Percentiles rank a stretch among this genome's conserved stretches.
These are phyloP conservation scores for Pontederia paniculata DNA, from an alignment of 176 grass and related monocot genomes.

Conservation along the genomic window DNA sequence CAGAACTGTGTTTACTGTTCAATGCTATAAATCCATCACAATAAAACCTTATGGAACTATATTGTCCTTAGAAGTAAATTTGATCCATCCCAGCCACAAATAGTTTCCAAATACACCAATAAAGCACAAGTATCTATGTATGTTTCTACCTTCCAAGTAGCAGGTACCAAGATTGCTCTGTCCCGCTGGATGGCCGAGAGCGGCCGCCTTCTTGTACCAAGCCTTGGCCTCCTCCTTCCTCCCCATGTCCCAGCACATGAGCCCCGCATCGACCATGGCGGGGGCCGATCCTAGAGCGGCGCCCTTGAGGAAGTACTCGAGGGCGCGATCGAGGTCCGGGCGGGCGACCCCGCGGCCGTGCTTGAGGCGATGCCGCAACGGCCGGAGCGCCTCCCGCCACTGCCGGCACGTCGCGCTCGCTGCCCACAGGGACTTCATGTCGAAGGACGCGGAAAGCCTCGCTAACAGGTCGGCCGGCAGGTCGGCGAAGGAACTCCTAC, in stretches of 20 bases:
- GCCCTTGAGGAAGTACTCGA: slow-evolving; percentile 46
- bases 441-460: slow-evolving; percentile 20
- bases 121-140: background rate
- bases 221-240: slow-evolving; percentile 28
- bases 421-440: slow-evolving; percentile 29
- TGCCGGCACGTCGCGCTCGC: slow-evolving; percentile 44
- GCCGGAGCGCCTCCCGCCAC: slow-evolving; percentile 62
- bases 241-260: slow-evolving; percentile 62
- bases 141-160: slow-evolving; percentile 45
- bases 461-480: slow-evolving; percentile 45
- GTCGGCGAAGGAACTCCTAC: slow-evolving; percentile 18
- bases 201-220: slow-evolving; percentile 41
- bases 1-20: too few species aligned
- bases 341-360: slow-evolving; percentile 13
- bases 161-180: slow-evolving; percentile 62
- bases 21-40: too few species aligned
- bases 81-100: background rate
- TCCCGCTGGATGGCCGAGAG: slow-evolving; percentile 44
- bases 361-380: slow-evolving; percentile 46
- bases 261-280: slow-evolving; percentile 65
- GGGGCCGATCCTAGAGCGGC: slow-evolving; percentile 42
- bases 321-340: slow-evolving; percentile 22
- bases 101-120: background rate
- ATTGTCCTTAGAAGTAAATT: too few species aligned
- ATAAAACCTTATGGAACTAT: too few species aligned